Percentiles rank a stretch among this genome's conserved stretches.
These are phyloP conservation scores for Pestalotiopsis sp. DNA, from an alignment of 2,329 filamentous ascomycete genomes.

Conservation along the genomic window DNA sequence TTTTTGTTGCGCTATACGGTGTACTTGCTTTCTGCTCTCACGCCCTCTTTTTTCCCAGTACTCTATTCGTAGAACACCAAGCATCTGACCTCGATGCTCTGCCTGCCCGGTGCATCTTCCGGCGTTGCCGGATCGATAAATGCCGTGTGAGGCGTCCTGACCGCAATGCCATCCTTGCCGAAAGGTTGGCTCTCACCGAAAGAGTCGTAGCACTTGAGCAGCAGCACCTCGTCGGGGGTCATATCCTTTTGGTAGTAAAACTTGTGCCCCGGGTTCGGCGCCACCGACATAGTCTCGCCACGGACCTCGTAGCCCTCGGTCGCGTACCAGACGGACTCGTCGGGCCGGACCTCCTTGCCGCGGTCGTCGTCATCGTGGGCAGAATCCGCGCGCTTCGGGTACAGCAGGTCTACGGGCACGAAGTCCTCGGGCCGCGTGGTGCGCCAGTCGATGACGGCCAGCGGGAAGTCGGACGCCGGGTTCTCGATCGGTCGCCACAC, in stretches of 20 bases:
- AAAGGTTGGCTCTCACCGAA: slow-evolving; percentile 38
- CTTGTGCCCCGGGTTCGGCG: slow-evolving; percentile 58
- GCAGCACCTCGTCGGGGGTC: slow-evolving; percentile 53
- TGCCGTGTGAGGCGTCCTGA: slow-evolving; percentile 55
- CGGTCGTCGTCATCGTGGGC: slow-evolving; percentile 4
- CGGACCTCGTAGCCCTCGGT: slow-evolving; percentile 62
- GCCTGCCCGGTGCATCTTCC: slow-evolving; percentile 44
- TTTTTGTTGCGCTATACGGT: not conserved
- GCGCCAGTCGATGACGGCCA: slow-evolving; percentile 68
- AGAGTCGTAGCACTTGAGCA: slow-evolving; percentile 59
- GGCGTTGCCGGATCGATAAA: slow-evolving; percentile 59
- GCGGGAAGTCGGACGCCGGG: slow-evolving; percentile 62
- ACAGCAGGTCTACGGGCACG: slow-evolving; percentile 63
- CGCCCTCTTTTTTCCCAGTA: not conserved
- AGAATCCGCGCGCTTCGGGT: slow-evolving; percentile 48
- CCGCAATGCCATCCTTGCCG: slow-evolving; percentile 45
- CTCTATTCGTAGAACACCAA: slow-evolving; percentile 56
- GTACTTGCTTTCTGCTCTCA: not conserved
- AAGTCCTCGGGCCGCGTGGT: slow-evolving; percentile 61
- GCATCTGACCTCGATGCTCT: slow-evolving; percentile 68
- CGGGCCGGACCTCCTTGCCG: slow-evolving; percentile 16
- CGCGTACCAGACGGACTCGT: slow-evolving; percentile 31
- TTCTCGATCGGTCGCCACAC: slow-evolving; percentile 72
- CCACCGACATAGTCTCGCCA: slow-evolving; percentile 65
- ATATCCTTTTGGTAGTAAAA: slow-evolving; percentile 73